These are phyloP conservation scores for Manihot esculenta DNA, from an alignment of 441 rosid species.

Conservation along the genomic window DNA sequence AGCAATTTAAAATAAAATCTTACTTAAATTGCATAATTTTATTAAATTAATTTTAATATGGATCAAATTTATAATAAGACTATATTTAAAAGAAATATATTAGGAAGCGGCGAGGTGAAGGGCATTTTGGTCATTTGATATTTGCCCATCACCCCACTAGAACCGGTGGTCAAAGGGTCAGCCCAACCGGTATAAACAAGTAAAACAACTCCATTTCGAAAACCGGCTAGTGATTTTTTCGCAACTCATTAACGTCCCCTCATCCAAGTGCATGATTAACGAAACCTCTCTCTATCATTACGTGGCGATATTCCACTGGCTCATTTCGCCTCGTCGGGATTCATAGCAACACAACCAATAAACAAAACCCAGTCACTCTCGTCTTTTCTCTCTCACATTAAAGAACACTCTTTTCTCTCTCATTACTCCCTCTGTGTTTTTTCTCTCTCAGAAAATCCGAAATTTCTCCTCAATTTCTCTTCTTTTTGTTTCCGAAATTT, in stretches of 20 bases:
- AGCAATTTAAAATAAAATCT: no score
- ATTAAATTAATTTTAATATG: no score
- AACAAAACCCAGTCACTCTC: conserved; percentile 60
- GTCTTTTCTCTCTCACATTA: neutral
- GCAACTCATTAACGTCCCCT: conserved; percentile 7
- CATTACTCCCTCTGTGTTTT: conserved; percentile 33
- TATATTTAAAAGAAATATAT: no score
- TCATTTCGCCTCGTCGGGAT: conserved; percentile 43
- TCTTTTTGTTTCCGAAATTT: conserved; percentile 23
- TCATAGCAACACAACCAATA: conserved; percentile 49
- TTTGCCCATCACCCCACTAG: neutral
- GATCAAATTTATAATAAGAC: no score
- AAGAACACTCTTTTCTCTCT: conserved; percentile 13
- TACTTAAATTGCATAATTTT: no score
- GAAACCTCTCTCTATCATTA: conserved; percentile 14
- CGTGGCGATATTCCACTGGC: conserved; percentile 49
- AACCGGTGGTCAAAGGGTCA: conserved; percentile 23
- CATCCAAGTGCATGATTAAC: conserved; percentile 35
- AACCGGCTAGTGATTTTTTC: conserved; percentile 17
- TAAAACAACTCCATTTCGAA: neutral
- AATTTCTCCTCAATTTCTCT: conserved; percentile 25
- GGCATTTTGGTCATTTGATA: neutral
- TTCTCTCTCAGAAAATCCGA: conserved; percentile 37
- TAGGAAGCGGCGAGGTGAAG: neutral
- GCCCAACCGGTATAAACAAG: neutral